Evolutionary conservation across 257 asterid genomes (phyloP), one percentile per base, ranked within the genome.

Genomic region (Mentha longifolia): DNA sequence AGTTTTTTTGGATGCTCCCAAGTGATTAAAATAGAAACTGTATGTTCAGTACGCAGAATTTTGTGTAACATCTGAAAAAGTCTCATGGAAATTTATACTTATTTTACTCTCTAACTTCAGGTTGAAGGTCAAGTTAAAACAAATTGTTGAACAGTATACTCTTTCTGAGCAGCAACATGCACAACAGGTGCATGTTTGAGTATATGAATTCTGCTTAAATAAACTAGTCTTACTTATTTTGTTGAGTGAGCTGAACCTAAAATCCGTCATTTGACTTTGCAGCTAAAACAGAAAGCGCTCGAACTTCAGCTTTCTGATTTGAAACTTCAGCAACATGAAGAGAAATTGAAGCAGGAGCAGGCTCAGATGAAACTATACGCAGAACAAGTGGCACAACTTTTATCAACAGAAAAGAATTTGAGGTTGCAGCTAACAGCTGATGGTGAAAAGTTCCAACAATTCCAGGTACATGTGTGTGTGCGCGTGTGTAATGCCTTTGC

Each of bases 371-470:
- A 92, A 77, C 15, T 88, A 61, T 92, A 95, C 79, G 87, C 97
- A 33, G 97, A 95, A 76, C 99, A 95, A 79, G 91, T 95, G 46
- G 78, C 98, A 52, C 94, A 89, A 65, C 85, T 92, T 63, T 77
- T 95, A 72, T 84, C 89, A 46, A 95, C 99, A 25, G 99, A 95
- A 85, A 92, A 92, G 83, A 95, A 87, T 85, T 85, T 95, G 87
- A 86, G 98, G 86, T 74, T 83, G 74, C 99, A 95, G 78, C 74
- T 95, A 79, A 90, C 97, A 50, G 92, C 95, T 47, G 99, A 95
- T 65, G 97, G 99, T 58, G 99, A 92, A 80, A 95, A 95, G 83
- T 95, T 95, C 85, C 98, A 92, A 76, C 97, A 92, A 60, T 95
- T 95, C 79, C 99, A 95, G 98, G 99, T 89, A 54, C 33, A 9